Conservation (phyloP, 768 basidiomycete genomes). For the Macrocybe gigantea region DNA sequence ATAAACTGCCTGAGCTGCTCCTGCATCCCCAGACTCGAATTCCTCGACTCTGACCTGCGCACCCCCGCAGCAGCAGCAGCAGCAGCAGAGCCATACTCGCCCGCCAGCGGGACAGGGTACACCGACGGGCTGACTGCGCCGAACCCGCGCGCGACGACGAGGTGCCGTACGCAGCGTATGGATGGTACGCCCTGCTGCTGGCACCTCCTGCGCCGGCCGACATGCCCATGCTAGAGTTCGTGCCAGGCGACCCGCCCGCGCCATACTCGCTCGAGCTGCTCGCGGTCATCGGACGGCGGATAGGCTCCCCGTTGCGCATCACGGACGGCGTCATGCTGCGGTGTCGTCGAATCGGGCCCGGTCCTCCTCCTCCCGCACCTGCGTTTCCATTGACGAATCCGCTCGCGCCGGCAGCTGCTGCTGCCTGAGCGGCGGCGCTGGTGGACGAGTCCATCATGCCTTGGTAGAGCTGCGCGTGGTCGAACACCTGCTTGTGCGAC, state of each 20-base stretch:
- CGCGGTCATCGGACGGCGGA: constrained; percentile 42
- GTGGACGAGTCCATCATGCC: constrained; percentile 25
- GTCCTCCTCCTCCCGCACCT: constrained; percentile 13
- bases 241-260: constrained; percentile 26
- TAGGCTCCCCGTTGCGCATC: constrained; percentile 44
- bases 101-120: constrained; percentile 30
- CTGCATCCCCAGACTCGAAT: constrained; percentile 32
- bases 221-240: not conserved
- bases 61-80: not conserved
- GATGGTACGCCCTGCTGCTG: constrained; percentile 46
- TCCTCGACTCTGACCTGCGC: constrained; percentile 33
- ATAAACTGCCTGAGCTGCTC: constrained; percentile 43
- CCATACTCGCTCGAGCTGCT: constrained; percentile 30
- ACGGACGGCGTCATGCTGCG: constrained; percentile 74
- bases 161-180: constrained; percentile 41
- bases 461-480: constrained; percentile 47
- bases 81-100: constrained; percentile 18
- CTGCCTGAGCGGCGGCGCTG: constrained; percentile 9
- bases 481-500: constrained; percentile 63
- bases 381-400: too few relatives aligned
- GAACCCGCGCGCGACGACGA: constrained; percentile 31
- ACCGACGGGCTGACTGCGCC: constrained; percentile 42
- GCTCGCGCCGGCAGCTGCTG: constrained; percentile 2
- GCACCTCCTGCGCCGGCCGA: constrained; percentile 22
- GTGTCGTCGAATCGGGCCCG: constrained; percentile 65